These are phyloP conservation scores for Fonsecaea erecta DNA, from an alignment of 2,329 filamentous ascomycete species.

Conservation along the genomic window DNA sequence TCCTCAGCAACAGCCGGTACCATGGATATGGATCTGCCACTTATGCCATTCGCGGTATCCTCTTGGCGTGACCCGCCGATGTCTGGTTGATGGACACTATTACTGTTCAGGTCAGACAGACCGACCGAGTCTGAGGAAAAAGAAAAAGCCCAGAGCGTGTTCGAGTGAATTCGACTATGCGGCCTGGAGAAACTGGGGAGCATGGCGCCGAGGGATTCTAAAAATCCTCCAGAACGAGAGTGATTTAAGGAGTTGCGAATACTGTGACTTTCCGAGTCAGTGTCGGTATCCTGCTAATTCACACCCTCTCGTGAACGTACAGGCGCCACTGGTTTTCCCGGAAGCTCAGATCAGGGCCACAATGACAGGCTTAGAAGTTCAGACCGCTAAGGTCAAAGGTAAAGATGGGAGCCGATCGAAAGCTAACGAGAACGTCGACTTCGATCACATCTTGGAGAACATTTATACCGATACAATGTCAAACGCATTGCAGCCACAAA, in stretches of 20 bases:
- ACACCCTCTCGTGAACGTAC: constrained; percentile 6
- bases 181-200: constrained; percentile 55
- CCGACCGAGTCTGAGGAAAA: constrained; percentile 38
- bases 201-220: constrained; percentile 45
- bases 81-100: constrained; percentile 59
- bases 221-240: constrained; percentile 13
- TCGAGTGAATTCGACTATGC: constrained; percentile 58
- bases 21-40: constrained; percentile 61
- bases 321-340: background rate
- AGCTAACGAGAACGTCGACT: constrained; percentile 23
- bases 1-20: constrained; percentile 26
- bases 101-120: constrained; percentile 54
- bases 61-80: constrained; percentile 57
- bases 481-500: background rate
- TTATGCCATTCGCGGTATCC: constrained; percentile 54
- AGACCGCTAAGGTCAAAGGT: background rate
- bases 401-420: constrained; percentile 6
- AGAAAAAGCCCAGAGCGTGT: constrained; percentile 50
- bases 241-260: constrained; percentile 30
- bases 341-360: background rate
- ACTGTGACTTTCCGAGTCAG: constrained; percentile 36
- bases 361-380: background rate
- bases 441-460: constrained; percentile 23
- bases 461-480: constrained; percentile 5
- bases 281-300: constrained; percentile 31